Evolutionary conservation across 306 rosid genomes (phyloP), one percentile per base, ranked within the genome.

Genomic region (Trichosanthes truncata): DNA sequence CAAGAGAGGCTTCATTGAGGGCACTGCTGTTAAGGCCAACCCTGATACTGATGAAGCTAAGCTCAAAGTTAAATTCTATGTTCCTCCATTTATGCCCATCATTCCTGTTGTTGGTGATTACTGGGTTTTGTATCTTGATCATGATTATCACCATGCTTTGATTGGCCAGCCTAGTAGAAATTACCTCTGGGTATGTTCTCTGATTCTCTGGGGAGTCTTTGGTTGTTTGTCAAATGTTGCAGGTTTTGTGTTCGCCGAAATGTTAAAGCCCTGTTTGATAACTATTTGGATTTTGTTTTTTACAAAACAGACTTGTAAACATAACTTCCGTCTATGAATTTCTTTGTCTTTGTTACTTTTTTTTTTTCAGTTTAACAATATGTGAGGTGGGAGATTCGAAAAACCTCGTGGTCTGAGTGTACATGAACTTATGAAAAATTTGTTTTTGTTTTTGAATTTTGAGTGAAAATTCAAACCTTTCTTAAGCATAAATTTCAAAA

Each of bases 81-180:
- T 95, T 7, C 99, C 99, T 76, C 99, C 99, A 0, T 90, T 93
- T 14, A 36, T 95, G 57, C 99, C 99, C 33, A 81, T 95, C 74
- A 51, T 95, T 36, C 99, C 97, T 60, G 85, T 95, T 26, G 10
- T 20, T 74, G 97, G 99, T 0, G 90, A 95, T 80, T 95, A 93
- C 85, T 95, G 99, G 99, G 87, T 95, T 83, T 82, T 95, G 85
- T 88, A 0, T 79, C 74, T 95, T 82, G 95, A 94, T 82, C 74
- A 73, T 0, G 92, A 91, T 79, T 94, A 94, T 84, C 91, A 84
- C 31, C 77, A 85, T 80, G 98, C 92, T 78, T 74, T 94, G 43
- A 53, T 94, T 82, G 98, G 98, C 29, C 83, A 93, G 80, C 99
- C 99, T 15, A 80, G 79, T 81, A 84, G 96, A 83, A 91, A 20